Percentiles rank a stretch among this genome's conserved stretches.
These are phyloP conservation scores for Ogataea ramenticola DNA, from an alignment of 805 yeast genomes.

Conservation along the genomic window DNA sequence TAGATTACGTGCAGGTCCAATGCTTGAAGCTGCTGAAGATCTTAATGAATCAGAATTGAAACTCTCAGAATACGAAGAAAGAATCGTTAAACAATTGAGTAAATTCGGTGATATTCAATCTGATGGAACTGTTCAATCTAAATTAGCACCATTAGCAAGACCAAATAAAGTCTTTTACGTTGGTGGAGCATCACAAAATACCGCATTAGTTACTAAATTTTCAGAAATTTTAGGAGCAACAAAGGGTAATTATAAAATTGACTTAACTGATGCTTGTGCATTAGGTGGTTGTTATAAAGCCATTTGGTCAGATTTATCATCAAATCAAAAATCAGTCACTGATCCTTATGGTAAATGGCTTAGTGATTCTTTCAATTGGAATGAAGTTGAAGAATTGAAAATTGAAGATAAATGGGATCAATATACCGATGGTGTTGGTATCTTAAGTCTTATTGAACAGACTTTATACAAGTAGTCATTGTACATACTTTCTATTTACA, in stretches of 20 bases:
- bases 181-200: slow-evolving; percentile 80
- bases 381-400: slow-evolving; percentile 34
- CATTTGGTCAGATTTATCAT: slow-evolving; percentile 52
- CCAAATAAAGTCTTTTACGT: slow-evolving; percentile 75
- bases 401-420: slow-evolving; percentile 38
- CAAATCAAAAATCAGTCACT: slow-evolving; percentile 13
- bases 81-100: slow-evolving; percentile 16
- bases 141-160: slow-evolving; percentile 35
- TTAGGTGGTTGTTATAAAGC: slow-evolving; percentile 87
- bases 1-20: slow-evolving; percentile 70
- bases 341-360: slow-evolving; percentile 37
- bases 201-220: slow-evolving; percentile 59
- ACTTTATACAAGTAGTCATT: slow-evolving; percentile 1
- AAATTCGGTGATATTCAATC: slow-evolving; percentile 38
- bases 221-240: slow-evolving; percentile 63
- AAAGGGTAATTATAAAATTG: slow-evolving; percentile 61
- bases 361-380: slow-evolving; percentile 40
- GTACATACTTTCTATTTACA: too few species aligned
- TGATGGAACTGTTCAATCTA: slow-evolving; percentile 42
- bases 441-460: slow-evolving; percentile 40
- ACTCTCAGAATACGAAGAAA: slow-evolving; percentile 8
- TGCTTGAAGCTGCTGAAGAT: slow-evolving; percentile 39
- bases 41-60: too few species aligned
- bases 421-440: slow-evolving; percentile 45
- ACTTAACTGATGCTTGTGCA: slow-evolving; percentile 86